Base-by-base conservation (phyloP, 2,329 filamentous ascomycete genomes). In the Cryphonectria naterciae region DNA sequence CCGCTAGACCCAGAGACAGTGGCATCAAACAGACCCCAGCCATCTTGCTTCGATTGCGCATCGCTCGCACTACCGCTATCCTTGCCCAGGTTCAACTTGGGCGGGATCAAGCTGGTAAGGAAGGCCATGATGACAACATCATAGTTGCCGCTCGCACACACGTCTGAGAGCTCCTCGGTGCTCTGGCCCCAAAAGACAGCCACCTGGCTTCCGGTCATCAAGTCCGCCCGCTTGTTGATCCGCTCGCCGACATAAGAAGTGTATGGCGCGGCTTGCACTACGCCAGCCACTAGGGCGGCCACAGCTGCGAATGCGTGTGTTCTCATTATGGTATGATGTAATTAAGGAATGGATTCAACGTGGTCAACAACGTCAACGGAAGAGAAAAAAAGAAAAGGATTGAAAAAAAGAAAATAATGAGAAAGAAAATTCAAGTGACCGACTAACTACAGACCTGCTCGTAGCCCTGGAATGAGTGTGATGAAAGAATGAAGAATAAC, bases 71-170 rank as follows among this genome's bases (percentile, higher is more conserved):
- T 62, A 15, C 70, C 70, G 17, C 63, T 69, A 32, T 71, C 67
- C 15, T 71, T 71, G n/a, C 62, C 70, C 32, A 71, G 52, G 19
- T 71, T 71, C 22, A 71, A 60, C 67, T 67, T 69, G 22, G 70
- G 70, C 3, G 70, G 70, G 13, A 65, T 67, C 35, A 71, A 22
- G 35, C 67, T 69, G 10, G 70, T 71, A 28, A 71, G 49, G 37
- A 71, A 71, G 0, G 70, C 67, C 8, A 71, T 37, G 28, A 71
- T 71, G 19, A 71, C 28, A 2, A 69, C 65, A 35, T 71, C 63
- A n/a, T 69, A 71, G n/a, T 65, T 65, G 4, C 61, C 70, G 15
- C 68, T 65, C 2, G 37, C 62, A 13, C 70, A 71, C 7, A 71
- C 70, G 15, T 69, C 67, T 17, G 67, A 64, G 1, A 71, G 63